Evolutionary conservation across 2,329 filamentous ascomycete species (phyloP).

Genomic region (Emericellopsis cladophorae): DNA sequence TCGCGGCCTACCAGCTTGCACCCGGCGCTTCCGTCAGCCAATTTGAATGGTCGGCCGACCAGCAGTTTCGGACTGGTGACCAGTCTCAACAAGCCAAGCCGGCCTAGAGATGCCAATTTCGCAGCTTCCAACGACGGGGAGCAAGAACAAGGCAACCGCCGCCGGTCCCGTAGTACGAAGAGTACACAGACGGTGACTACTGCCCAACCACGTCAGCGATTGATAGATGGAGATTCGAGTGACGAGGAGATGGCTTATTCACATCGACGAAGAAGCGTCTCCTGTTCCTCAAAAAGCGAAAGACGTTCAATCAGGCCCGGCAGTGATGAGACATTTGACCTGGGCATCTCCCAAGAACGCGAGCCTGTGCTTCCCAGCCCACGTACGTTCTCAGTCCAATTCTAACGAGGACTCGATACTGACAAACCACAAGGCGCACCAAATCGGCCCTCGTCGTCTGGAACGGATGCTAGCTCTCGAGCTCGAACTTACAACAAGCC

Average conservation of each 20-base stretch:
- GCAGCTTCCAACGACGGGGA: neutral
- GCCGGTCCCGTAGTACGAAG: neutral
- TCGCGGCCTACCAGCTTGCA: constrained; percentile 4
- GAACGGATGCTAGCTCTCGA: neutral
- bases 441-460: too few species aligned
- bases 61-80: neutral
- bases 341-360: too few species aligned
- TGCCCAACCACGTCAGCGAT: neutral
- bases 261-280: too few species aligned
- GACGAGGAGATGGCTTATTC: neutral
- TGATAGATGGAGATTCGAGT: neutral
- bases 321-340: too few species aligned
- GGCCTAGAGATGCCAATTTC: neutral
- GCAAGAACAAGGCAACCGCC: neutral
- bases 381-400: too few species aligned
- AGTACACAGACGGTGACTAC: neutral
- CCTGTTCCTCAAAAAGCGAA: too few species aligned
- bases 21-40: neutral
- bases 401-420: too few species aligned
- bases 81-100: neutral
- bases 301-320: too few species aligned
- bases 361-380: too few species aligned
- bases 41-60: neutral
- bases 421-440: too few species aligned
- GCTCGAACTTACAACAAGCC: neutral